Evolutionary conservation across 2,329 filamentous ascomycete species (phyloP).

Genomic region (Phoma sp.): DNA sequence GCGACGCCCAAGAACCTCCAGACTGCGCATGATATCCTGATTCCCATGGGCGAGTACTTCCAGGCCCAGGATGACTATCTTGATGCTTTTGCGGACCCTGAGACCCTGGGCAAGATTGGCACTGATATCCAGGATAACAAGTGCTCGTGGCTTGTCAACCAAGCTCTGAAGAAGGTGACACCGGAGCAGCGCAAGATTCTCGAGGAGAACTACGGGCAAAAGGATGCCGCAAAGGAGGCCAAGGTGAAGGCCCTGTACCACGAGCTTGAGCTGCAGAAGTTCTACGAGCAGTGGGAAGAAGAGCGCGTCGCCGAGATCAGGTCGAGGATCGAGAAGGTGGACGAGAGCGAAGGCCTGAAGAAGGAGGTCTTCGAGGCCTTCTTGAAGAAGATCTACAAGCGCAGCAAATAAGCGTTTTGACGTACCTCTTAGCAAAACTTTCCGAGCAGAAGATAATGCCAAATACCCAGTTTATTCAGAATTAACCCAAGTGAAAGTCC

Average conservation of each 20-base stretch:
- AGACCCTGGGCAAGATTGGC: constrained; percentile 96
- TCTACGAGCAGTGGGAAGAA: constrained; percentile 91
- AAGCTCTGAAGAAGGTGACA: constrained; percentile 79
- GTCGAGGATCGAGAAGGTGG: constrained; percentile 75
- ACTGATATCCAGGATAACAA: constrained; percentile 99
- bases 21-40: constrained; percentile 87
- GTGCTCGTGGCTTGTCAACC: constrained; percentile 98
- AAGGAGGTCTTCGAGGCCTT: constrained; percentile 89
- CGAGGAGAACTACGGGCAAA: constrained; percentile 92
- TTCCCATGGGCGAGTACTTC: constrained; percentile 98
- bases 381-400: constrained; percentile 96
- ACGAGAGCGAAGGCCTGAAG: constrained; percentile 88
- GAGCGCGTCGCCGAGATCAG: constrained; percentile 79
- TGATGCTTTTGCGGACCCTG: constrained; percentile 93
- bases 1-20: constrained; percentile 89
- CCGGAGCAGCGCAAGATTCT: constrained; percentile 87
- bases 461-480: constrained; percentile 2
- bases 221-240: constrained; percentile 82
- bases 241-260: constrained; percentile 88
- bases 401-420: constrained; percentile 73
- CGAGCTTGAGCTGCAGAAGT: constrained; percentile 81
- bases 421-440: not conserved
- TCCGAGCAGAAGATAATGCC: not conserved
- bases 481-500: too few species aligned
- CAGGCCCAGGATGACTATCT: constrained; percentile 99